Conservation (phyloP, 2,329 filamentous ascomycete genomes). For the Lachnellula subtilissima region DNA sequence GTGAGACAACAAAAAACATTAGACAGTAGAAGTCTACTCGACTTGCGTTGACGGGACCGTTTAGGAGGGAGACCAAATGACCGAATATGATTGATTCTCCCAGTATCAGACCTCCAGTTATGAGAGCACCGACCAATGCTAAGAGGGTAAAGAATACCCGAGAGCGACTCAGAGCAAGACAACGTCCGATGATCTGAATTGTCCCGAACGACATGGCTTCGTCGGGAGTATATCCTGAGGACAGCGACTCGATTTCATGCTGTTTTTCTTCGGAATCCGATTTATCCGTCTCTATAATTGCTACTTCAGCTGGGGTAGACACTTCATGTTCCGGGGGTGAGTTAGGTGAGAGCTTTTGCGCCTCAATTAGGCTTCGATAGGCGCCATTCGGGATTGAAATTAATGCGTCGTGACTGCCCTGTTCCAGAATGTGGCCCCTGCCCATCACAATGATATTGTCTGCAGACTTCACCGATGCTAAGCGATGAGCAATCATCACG, state of each 20-base stretch:
- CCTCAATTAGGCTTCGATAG: conserved; percentile 34
- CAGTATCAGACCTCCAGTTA: conserved; percentile 44
- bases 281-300: neutral
- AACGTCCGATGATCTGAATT: conserved; percentile 22
- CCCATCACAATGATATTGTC: conserved; percentile 39
- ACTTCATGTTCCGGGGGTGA: neutral
- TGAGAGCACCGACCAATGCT: conserved; percentile 32
- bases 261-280: neutral
- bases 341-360: conserved; percentile 14
- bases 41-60: conserved; percentile 27
- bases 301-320: neutral
- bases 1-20: conserved; percentile 46
- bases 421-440: conserved; percentile 35
- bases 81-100: conserved; percentile 54
- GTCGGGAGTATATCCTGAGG: neutral
- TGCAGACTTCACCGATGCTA: conserved; percentile 37
- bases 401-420: conserved; percentile 35
- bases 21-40: conserved; percentile 34
- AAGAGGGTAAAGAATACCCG: conserved; percentile 32
- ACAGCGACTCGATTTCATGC: neutral
- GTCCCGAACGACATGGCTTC: conserved; percentile 3
- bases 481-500: conserved; percentile 38
- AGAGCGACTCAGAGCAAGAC: conserved; percentile 32
- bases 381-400: conserved; percentile 41
- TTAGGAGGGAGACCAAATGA: conserved; percentile 46